Conservation (phyloP, 2,329 filamentous ascomycete species). For the Phialophora macrospora region DNA sequence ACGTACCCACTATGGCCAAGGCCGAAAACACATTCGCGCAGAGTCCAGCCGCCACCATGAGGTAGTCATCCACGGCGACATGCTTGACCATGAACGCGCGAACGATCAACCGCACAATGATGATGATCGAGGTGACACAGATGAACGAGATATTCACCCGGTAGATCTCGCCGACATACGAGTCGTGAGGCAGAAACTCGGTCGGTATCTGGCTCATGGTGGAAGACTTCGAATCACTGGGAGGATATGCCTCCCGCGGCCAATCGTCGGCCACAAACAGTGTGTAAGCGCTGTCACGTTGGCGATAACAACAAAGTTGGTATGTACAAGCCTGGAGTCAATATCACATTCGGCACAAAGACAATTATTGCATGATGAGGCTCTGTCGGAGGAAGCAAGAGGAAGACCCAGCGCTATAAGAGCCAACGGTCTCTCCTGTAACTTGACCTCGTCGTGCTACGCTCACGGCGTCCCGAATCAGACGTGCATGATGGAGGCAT, state of each 20-base stretch:
- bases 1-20: conserved; percentile 36
- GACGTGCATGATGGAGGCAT: conserved; percentile 17
- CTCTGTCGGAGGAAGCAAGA: conserved; percentile 14
- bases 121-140: conserved; percentile 31
- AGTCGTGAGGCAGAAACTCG: conserved; percentile 31
- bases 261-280: conserved; percentile 7
- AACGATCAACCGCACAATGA: conserved; percentile 30
- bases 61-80: conserved; percentile 36
- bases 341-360: conserved; percentile 25
- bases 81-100: conserved; percentile 35
- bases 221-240: background rate
- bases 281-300: conserved; percentile 1
- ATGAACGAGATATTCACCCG: conserved; percentile 35
- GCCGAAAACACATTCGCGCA: conserved; percentile 35
- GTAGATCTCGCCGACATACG: conserved; percentile 30
- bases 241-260: conserved; percentile 1
- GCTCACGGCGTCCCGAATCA: conserved; percentile 23
- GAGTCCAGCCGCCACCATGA: conserved; percentile 35
- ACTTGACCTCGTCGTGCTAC: conserved; percentile 7
- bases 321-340: conserved; percentile 2
- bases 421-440: conserved; percentile 18
- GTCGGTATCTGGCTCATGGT: conserved; percentile 30
- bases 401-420: conserved; percentile 26
- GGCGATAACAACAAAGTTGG: background rate
- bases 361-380: conserved; percentile 23